These are phyloP conservation scores for Globisporangium nodosum DNA, from an alignment of 352 stramenopile species.

Conservation along the genomic window DNA sequence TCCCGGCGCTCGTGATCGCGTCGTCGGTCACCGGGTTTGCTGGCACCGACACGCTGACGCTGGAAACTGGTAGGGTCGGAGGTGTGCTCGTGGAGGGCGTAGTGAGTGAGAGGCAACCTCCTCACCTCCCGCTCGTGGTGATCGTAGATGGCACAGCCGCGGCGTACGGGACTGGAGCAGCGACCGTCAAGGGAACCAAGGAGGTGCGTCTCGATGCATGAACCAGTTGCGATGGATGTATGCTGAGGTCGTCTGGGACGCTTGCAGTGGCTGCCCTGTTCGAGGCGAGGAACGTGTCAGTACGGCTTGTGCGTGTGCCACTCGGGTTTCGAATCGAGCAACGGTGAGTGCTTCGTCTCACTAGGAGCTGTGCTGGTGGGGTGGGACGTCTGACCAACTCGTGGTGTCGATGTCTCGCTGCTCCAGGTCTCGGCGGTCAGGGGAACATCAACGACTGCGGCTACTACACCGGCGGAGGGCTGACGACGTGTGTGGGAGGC, in stretches of 20 bases:
- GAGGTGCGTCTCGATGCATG: slow-evolving; percentile 25
- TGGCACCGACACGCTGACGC: slow-evolving; percentile 23
- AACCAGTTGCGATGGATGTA: background rate
- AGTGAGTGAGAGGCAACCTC: background rate
- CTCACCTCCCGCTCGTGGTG: background rate
- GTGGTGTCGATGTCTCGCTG: background rate
- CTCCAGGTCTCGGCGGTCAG: slow-evolving; percentile 17
- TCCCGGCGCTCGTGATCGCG: slow-evolving; percentile 39
- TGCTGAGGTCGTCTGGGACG: background rate
- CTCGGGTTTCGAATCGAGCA: slow-evolving; percentile 40
- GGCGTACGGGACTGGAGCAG: slow-evolving; percentile 21
- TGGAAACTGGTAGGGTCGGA: slow-evolving; percentile 27
- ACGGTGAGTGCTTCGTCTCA: slow-evolving; percentile 26
- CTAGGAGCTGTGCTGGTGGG: too few relatives aligned
- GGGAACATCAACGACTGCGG: slow-evolving; percentile 38
- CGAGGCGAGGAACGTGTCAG: slow-evolving; percentile 43
- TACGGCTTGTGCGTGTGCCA: slow-evolving; percentile 45
- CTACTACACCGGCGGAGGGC: slow-evolving; percentile 30
- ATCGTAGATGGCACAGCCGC: slow-evolving; percentile 24
- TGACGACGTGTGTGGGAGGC: slow-evolving; percentile 39
- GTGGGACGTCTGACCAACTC: too few relatives aligned
- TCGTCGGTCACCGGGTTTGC: slow-evolving; percentile 25
- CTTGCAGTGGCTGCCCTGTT: slow-evolving; percentile 56
- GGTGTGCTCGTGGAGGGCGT: background rate
- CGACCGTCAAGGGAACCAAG: slow-evolving; percentile 50